Evolutionary conservation across 75 land plant species (phyloP), one percentile per base, ranked within the genome.

Genomic region (Selaginella tamariscina): DNA sequence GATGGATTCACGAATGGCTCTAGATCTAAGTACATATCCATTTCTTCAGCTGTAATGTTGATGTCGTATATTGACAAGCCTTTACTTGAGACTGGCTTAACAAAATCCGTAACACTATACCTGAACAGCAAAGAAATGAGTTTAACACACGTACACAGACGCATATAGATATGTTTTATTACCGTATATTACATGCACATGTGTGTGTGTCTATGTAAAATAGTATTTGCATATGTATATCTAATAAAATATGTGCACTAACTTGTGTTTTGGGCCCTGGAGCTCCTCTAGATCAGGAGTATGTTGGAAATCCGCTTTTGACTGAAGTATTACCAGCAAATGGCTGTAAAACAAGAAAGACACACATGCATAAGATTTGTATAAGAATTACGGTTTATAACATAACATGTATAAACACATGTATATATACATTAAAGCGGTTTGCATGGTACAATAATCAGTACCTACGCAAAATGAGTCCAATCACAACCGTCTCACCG

Each of bases 21-120:
- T 67, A 95, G 84, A 81, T 95, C 99, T 60, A 95, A 81, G 76
- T 84, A 95, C 89, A 95, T 83, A 63, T 91, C 92, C 87, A 88
- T 65, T 67, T 95, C 99, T 77, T 80, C 87, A 31, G 77, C 79
- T 44, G 77, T 84, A 1, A 95, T 73, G 65, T 84, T 77, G 60
- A 95, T 81, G 31, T 88, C 83, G 27, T 91, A 74, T 54, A 95
- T 79, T 1, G 84, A 82, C 32, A 82, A 33, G 62, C 97, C 99
- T 84, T 85, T 91, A 64, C 86, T 95, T 26, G 99, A 89, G 27
- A 74, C 97, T 66, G 99, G 97, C 70, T 95, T 95, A 0, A 78
- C 89, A 84, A 95, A 95, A 72, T 95, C 96, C 74, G 75, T 85
- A 27, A 82, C 64, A 64, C 65, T 80, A 74, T 91, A 96, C 79